Evolutionary conservation across 139 green algal species (phyloP).

Genomic region (Coelastrella sp.): DNA sequence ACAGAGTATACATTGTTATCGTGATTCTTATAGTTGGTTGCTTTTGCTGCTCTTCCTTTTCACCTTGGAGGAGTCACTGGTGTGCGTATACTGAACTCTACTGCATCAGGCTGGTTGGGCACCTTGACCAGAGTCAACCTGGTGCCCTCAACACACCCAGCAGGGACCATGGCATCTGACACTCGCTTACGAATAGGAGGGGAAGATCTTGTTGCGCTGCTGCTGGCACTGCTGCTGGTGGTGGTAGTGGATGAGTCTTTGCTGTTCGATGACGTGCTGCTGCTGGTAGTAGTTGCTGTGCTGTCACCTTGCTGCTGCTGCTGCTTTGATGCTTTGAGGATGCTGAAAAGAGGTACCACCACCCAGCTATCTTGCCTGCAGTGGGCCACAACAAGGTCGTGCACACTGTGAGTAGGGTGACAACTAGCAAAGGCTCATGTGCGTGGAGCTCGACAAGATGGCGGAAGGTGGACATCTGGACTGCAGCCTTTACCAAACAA

Average conservation of each 20-base stretch:
- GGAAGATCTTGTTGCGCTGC: not conserved
- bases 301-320: not conserved
- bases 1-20: not conserved
- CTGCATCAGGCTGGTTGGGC: constrained; percentile 72
- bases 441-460: too few relatives aligned
- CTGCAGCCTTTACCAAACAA: not conserved
- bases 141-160: constrained; percentile 83
- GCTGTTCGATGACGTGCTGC: too few relatives aligned
- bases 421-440: too few relatives aligned
- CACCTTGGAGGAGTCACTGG: constrained; percentile 47
- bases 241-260: too few relatives aligned
- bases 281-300: not conserved
- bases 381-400: not conserved
- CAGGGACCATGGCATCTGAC: not conserved
- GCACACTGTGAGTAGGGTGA: too few relatives aligned
- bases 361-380: constrained; percentile 84
- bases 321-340: constrained; percentile 63
- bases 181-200: not conserved
- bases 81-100: constrained; percentile 92
- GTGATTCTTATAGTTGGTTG: not conserved
- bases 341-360: constrained; percentile 86
- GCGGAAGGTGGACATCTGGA: too few relatives aligned
- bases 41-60: too few relatives aligned
- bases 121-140: constrained; percentile 83
- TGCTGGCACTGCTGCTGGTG: constrained; percentile 24